phyloP scores from a whole-genome alignment of 2,329 filamentous ascomycete genomes.

The Mycosphaerelloides madeirae region DNA sequence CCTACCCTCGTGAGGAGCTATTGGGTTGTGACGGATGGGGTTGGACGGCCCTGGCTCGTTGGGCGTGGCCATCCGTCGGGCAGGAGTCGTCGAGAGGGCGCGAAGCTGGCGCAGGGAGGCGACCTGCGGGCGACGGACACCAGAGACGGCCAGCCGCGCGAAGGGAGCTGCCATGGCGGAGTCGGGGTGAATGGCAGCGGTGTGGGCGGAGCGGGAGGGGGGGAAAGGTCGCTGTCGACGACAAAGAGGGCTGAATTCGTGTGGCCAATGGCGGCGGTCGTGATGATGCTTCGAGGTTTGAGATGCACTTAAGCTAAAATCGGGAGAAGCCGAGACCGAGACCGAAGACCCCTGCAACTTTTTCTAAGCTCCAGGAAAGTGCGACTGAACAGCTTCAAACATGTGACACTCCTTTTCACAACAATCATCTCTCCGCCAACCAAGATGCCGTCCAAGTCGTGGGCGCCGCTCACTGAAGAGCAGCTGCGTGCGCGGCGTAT shows the following conservation, averaged over 20 bases:
- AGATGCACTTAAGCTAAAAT: constrained; percentile 3
- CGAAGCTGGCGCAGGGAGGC: constrained; percentile 42
- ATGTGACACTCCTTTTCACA: background rate
- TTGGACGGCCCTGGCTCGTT: constrained; percentile 25
- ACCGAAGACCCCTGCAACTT: background rate
- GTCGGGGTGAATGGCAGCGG: constrained; percentile 28
- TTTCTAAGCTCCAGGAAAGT: background rate
- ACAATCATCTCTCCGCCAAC: no score
- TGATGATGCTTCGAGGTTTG: no score
- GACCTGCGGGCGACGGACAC: constrained; percentile 57
- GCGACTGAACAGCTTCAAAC: background rate
- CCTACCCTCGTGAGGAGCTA: constrained; percentile 38
- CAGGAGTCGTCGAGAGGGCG: constrained; percentile 61
- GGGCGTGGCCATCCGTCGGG: constrained; percentile 60
- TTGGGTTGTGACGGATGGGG: constrained; percentile 6
- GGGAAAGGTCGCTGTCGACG: background rate
- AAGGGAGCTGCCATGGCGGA: constrained; percentile 64
- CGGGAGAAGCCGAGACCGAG: background rate
- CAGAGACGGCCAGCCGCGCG: constrained; percentile 65
- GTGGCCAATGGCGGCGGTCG: constrained; percentile 12
- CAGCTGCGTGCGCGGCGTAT: constrained; percentile 67
- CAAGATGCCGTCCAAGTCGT: constrained; percentile 13
- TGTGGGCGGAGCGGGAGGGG: constrained; percentile 16
- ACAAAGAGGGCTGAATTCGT: constrained; percentile 3
- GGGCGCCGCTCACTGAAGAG: constrained; percentile 43